Evolutionary conservation across 129 eudicot genomes (phyloP), one percentile per base, ranked within the genome.

Genomic region (Lactuca saligna): DNA sequence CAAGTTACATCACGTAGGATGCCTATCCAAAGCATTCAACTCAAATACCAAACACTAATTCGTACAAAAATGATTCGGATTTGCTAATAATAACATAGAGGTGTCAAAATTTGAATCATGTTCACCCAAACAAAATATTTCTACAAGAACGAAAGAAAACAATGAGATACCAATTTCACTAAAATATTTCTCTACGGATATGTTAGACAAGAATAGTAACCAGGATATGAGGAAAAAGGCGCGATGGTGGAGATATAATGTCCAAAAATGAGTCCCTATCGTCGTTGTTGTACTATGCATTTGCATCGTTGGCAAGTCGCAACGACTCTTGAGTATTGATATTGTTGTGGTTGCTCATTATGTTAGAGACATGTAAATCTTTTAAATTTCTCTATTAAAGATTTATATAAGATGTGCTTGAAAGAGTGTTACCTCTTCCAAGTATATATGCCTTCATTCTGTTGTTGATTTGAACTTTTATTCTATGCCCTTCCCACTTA

Each of bases 381-480:
- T 34, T 7, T n/a, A n/a, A n/a, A 68, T 35, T 15, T 42, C 12
- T 0, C 4, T n/a, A 53, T 34, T 54, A n/a, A 13, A 14, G 16
- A 53, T 13, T 68, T 55, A 68, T 68, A 5, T 68, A 53, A 35
- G 61, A 8, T 7, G 12, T 25, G 49, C 0, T 33, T 53, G 57
- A 53, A 4, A 31, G 11, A n/a, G 49, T 32, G 72, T 53, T 14
- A 8, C 35, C 6, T 68, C 13, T 68, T 4, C 15, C 38, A 68
- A 68, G 72, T 68, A 68, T 54, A 7, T 54, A 68, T 68, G 48
- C 72, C 17, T 54, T 68, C 31, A 13, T 64, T 64, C 54, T 66
- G 37, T 12, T 33, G 42, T 5, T 54, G 39, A 3, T 50, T 14
- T 17, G 51, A 53, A 17, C 37, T 16, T 38, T 14, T 49, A 13